Evolutionary conservation across 495 filamentous ascomycete species (phyloP), one percentile per base, ranked within the genome.

Genomic region (Podospora fimiseda): DNA sequence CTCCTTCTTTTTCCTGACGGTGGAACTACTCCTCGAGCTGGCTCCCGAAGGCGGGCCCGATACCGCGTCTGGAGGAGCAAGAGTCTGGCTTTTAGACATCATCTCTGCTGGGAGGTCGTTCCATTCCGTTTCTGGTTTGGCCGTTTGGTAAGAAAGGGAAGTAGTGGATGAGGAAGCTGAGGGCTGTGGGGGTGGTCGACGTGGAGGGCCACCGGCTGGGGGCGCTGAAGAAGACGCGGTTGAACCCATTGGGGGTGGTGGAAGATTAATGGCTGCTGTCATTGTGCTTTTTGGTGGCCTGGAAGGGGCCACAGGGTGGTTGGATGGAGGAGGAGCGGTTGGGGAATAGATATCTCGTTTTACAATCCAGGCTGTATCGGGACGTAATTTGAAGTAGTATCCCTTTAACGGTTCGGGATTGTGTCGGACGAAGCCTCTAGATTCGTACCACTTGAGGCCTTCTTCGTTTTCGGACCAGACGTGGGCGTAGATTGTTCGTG

Each of bases 381-480:
- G 93, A 54, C 80, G 86, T 56, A 98, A 68, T 53, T 85, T 85
- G 52, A 84, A 80, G 74, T 98, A 98, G 70, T 97, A 98, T 8
- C 82, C 85, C 53, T 84, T 67, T 1, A 88, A 65, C 11, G 84
- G 72, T 38, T 62, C 51, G 43, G 71, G 65, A 16, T 70, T 78
- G 37, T 72, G 66, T 23, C 64, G 61, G 14, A 74, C 71, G 57
- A 98, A 98, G 3, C 92, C 90, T n/a, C 89, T 77, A 50, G 80
- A 79, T 18, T 66, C 57, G 74, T 98, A 98, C 93, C 93, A 98
- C 52, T 80, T 78, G 63, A 94, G 66, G 0, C 80, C 93, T 39
- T 95, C 93, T 9, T 80, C 78, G 63, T 98, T 97, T 52, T 85
- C 83, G 54, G 93, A 89, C 85, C 95, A 96, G 2, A 97, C 93